Evolutionary conservation across 129 eudicot genomes (phyloP), one percentile per base, ranked within the genome.

Genomic region (Pittosporum tobira): DNA sequence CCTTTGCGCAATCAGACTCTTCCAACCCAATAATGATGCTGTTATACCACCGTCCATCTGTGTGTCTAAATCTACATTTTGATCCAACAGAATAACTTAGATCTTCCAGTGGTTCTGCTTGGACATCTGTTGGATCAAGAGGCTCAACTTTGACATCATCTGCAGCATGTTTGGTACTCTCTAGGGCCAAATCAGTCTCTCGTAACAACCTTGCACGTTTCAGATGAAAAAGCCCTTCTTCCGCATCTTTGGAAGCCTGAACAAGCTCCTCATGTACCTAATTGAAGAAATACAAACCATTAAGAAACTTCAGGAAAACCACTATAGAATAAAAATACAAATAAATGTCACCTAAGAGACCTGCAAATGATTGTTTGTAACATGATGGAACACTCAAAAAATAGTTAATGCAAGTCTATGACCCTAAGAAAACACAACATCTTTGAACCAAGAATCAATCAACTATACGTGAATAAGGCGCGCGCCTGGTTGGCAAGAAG

Each of bases 41-140:
- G 27, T 81, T 63, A 61, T 91, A 91, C 98, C 98, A 91, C 30
- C 85, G 67, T 15, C 98, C 98, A 75, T 91, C 85, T 55, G 81
- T 80, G 70, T 91, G 87, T 51, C 94, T 87, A 71, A 91, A 91
- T 67, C 89, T 79, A 79, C 98, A 91, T 76, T 86, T 91, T 54
- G 95, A 91, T 78, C 98, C 98, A 66, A 86, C 68, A 36, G 79
- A 59, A 48, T 65, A 86, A 43, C 63, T 44, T 63, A 50, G 70
- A 69, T 80, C 77, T 66, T 69, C 81, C 40, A 65, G 27, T 18
- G 91, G 70, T 68, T 85, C 93, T 13, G 49, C 64, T 75, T 73
- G 79, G 63, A 60, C 61, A 24, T 75, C 63, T 46, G 65, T 66
- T 57, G 82, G 38, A 66, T 80, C 79, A 34, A 64, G 44, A 60